These are phyloP conservation scores for Bacidia rubella DNA, from an alignment of 495 filamentous ascomycete species.

Conservation along the genomic window DNA sequence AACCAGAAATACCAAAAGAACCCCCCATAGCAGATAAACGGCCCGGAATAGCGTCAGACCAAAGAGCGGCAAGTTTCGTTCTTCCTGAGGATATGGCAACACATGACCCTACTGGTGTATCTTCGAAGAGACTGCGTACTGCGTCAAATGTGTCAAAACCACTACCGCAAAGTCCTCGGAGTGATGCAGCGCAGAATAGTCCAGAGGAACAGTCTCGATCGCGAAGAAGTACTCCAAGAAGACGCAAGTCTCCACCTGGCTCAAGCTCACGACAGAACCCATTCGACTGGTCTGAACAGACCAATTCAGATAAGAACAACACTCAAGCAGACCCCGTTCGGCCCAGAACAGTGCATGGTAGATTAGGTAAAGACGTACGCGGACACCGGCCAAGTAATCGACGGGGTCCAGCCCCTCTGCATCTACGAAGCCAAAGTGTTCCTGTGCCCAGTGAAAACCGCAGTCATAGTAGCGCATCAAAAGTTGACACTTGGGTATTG, in stretches of 20 bases:
- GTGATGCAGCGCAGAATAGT: not conserved
- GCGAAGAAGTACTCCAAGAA: not conserved
- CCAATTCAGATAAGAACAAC: constrained; percentile 35
- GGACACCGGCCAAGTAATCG: constrained; percentile 63
- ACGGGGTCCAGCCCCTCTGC: constrained; percentile 60
- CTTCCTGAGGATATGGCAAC: too few species aligned
- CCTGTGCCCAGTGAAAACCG: constrained; percentile 65
- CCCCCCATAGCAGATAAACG: too few species aligned
- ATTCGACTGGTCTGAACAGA: constrained; percentile 79
- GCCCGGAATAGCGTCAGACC: too few species aligned
- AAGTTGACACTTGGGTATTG: constrained; percentile 81
- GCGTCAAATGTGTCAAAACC: not conserved
- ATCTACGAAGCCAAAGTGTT: constrained; percentile 92
- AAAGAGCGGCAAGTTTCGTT: too few species aligned
- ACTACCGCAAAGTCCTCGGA: not conserved
- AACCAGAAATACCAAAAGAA: too few species aligned
- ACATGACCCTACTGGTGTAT: not conserved
- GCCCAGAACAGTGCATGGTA: constrained; percentile 83
- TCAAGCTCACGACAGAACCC: constrained; percentile 30
- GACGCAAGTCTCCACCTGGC: constrained; percentile 10
- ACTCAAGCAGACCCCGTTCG: constrained; percentile 42
- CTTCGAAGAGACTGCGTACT: not conserved
- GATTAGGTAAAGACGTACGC: constrained; percentile 58
- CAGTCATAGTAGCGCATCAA: constrained; percentile 48
- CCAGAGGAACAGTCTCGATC: not conserved